Base-by-base conservation (phyloP, 768 basidiomycete species). In the Pulveroboletus sp. region DNA sequence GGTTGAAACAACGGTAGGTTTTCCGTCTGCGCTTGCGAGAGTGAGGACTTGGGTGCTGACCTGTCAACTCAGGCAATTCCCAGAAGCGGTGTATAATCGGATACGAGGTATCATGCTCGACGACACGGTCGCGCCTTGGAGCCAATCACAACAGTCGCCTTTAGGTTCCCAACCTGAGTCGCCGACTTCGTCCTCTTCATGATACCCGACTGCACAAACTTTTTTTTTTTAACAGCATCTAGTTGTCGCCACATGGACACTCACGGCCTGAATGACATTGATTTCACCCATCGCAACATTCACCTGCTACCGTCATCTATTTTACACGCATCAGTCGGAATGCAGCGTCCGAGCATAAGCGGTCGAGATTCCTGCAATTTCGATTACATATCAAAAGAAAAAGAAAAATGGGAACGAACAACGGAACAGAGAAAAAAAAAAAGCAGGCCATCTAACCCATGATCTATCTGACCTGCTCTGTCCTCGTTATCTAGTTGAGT, bases 31-130 rank as follows among this genome's bases (percentile, higher is more conserved):
- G 33, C 15, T n/a, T n/a, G 21, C 9, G 2, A 3, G 30, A 4
- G 26, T 5, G 21, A 13, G 13, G 3, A 6, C 1, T n/a, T 17
- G 18, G 14, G 13, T 18, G 0, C 15, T 50, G 32, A 59, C 10
- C 9, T 27, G 6, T 6, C 3, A 0, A 36, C 8, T 43, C 4
- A 87, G 86, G 66, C 76, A 80, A 70, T 89, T 85, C 68, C 88
- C 88, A 5, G 80, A 81, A 42, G 87, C 86, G 8, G 88, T 90
- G 47, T 85, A 79, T 60, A 82, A 82, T 63, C 82, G 88, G 39
- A 89, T 91, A 54, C 81, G 85, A 47, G 86, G 86, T 11, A 86
- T 90, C 64, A 77, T 89, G 75, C 74, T 83, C n/a, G 84, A 86
- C 63, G 83, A 86, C 50, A 73, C 82, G 6, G 70, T 75, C 38